Evolutionary conservation across 768 basidiomycete genomes (phyloP).

Genomic region (Agrocybe praecox): DNA sequence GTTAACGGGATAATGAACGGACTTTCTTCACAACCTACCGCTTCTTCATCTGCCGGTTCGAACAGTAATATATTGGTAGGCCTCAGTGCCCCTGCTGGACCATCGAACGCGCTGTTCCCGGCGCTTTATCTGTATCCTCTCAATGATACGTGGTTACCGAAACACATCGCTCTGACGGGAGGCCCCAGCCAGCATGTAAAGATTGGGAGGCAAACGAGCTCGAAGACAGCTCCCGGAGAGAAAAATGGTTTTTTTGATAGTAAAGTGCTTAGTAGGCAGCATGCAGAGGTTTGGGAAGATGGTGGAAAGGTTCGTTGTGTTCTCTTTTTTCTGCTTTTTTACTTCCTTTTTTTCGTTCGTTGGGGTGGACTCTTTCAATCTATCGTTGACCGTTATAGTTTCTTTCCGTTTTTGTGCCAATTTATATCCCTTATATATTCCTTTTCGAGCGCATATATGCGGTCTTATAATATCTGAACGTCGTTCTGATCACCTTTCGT

Average conservation of each 20-base stretch:
- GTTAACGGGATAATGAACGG: neutral
- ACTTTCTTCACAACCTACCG: neutral
- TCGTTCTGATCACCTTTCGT: neutral
- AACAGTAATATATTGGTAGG: too few relatives aligned
- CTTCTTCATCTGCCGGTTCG: neutral
- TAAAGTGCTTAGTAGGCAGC: conserved; percentile 90
- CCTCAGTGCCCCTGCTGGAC: too few relatives aligned
- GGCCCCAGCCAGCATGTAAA: conserved; percentile 63
- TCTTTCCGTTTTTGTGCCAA: neutral
- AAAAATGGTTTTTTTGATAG: conserved; percentile 97
- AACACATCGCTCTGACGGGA: conserved; percentile 81
- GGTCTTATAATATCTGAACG: neutral
- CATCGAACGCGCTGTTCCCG: conserved; percentile 26
- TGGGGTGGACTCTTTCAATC: conserved; percentile 1
- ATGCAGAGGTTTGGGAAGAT: conserved; percentile 99
- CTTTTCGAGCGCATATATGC: neutral
- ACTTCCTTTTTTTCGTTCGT: neutral
- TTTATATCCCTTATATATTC: too few relatives aligned
- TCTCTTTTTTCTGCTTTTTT: neutral
- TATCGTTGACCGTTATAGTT: neutral
- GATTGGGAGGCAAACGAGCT: conserved; percentile 96
- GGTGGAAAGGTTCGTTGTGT: conserved; percentile 66
- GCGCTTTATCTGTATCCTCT: conserved; percentile 84
- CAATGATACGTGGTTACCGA: conserved; percentile 93
- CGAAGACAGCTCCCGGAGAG: conserved; percentile 91